Evolutionary conservation across 441 rosid genomes (phyloP).

Genomic region (Jatropha multifida): DNA sequence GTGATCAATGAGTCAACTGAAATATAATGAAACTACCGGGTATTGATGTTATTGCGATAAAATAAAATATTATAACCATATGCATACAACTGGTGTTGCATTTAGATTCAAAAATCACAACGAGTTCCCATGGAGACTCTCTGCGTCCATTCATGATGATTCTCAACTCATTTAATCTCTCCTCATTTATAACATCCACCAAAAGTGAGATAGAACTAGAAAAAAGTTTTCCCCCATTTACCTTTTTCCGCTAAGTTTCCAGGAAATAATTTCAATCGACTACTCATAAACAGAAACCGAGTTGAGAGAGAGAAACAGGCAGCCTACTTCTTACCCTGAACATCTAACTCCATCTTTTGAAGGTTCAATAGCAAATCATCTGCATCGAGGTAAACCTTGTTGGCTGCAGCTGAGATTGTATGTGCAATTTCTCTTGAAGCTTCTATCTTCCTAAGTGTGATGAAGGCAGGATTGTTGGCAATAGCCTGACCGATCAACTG

Average conservation of each 20-base stretch:
- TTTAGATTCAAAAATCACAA: slow-evolving; percentile 1
- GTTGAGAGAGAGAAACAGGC: background rate
- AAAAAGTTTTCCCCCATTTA: background rate
- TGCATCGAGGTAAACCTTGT: slow-evolving; percentile 75
- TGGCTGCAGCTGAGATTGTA: slow-evolving; percentile 69
- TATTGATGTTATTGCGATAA: too few relatives aligned
- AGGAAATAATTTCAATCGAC: slow-evolving; percentile 2
- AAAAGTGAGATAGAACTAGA: background rate
- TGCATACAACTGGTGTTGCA: slow-evolving; percentile 12
- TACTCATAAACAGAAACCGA: background rate
- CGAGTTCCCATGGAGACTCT: background rate
- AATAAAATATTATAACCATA: background rate
- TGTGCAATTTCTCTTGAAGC: slow-evolving; percentile 91
- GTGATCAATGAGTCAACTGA: too few relatives aligned
- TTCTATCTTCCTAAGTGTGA: slow-evolving; percentile 83
- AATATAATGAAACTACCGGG: too few relatives aligned
- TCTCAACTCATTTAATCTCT: background rate
- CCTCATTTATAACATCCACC: background rate
- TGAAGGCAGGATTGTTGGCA: slow-evolving; percentile 89
- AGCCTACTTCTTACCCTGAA: slow-evolving; percentile 39
- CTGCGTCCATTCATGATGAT: background rate
- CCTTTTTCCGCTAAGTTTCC: background rate
- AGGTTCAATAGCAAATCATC: slow-evolving; percentile 75
- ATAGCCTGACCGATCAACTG: slow-evolving; percentile 91
- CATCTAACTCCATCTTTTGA: slow-evolving; percentile 62